These are phyloP conservation scores for Citrus australasica DNA, from an alignment of 345 rosid genomes.

Conservation along the genomic window DNA sequence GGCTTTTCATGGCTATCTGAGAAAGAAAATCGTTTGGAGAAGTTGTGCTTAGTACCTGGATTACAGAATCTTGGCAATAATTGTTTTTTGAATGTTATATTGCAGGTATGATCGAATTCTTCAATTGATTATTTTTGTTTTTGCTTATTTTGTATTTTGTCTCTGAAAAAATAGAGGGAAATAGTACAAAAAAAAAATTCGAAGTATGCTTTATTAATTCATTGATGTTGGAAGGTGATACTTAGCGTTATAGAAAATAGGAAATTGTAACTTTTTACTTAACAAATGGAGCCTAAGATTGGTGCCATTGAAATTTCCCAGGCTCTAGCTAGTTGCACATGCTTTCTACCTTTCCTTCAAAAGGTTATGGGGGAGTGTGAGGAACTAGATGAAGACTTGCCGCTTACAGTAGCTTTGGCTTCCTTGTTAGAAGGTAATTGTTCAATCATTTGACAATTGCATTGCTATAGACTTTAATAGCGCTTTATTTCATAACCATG, in stretches of 20 bases:
- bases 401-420: conserved; percentile 62
- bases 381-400: conserved; percentile 44
- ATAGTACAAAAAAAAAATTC: not conserved
- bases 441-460: not conserved
- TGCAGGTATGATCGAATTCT: conserved; percentile 55
- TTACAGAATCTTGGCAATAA: conserved; percentile 78
- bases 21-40: conserved; percentile 19
- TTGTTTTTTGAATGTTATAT: conserved; percentile 77
- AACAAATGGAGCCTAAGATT: not conserved
- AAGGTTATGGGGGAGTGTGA: conserved; percentile 50
- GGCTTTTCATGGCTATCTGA: conserved; percentile 25
- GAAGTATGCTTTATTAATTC: not conserved
- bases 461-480: not conserved
- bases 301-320: conserved; percentile 23
- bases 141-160: not conserved
- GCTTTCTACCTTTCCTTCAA: conserved; percentile 58
- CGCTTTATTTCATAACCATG: not conserved
- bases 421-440: conserved; percentile 54
- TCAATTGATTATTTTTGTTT: conserved; percentile 6
- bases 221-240: not conserved
- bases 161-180: not conserved
- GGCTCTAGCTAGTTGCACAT: conserved; percentile 80
- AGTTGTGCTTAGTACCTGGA: conserved; percentile 58
- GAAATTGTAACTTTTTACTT: not conserved
- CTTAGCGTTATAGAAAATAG: not conserved